These are phyloP conservation scores for Gaillardinia entomophila DNA, from an alignment of 805 yeast species.

Conservation along the genomic window DNA sequence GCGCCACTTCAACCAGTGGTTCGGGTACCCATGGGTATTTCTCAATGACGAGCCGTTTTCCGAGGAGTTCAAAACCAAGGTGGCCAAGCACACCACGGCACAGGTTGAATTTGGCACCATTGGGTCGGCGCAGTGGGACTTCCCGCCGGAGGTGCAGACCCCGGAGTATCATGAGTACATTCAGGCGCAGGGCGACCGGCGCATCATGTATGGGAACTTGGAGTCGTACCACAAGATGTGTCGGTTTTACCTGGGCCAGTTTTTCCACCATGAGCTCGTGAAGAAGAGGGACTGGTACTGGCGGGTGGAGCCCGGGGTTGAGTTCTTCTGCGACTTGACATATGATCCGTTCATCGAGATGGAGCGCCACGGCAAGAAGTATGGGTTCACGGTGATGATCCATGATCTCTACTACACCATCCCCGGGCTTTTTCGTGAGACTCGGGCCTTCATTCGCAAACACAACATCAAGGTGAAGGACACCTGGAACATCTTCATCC, in stretches of 20 bases:
- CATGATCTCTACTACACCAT: conserved; percentile 77
- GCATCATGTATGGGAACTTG: conserved; percentile 76
- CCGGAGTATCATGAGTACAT: conserved; percentile 51
- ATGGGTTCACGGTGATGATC: conserved; percentile 80
- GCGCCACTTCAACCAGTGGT: conserved; percentile 91
- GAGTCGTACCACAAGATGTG: conserved; percentile 66
- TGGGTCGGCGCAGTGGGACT: conserved; percentile 60
- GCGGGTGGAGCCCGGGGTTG: conserved; percentile 93
- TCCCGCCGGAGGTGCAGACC: conserved; percentile 36
- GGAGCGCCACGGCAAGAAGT: conserved; percentile 62
- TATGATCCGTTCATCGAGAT: conserved; percentile 88
- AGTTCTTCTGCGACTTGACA: conserved; percentile 83
- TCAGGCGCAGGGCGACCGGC: conserved; percentile 73
- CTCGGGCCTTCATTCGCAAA: conserved; percentile 55
- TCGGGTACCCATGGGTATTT: conserved; percentile 86
- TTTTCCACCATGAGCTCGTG: conserved; percentile 74
- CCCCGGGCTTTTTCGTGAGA: conserved; percentile 72
- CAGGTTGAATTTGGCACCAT: conserved; percentile 69
- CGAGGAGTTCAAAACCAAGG: conserved; percentile 52
- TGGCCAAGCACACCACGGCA: conserved; percentile 50
- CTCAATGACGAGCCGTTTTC: conserved; percentile 75
- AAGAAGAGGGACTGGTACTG: conserved; percentile 82
- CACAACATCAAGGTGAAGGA: conserved; percentile 46
- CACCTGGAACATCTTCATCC: conserved; percentile 64
- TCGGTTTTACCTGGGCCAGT: conserved; percentile 57